phyloP scores from a whole-genome alignment of 2,329 filamentous ascomycete species.

The Lachnellula suecica region DNA sequence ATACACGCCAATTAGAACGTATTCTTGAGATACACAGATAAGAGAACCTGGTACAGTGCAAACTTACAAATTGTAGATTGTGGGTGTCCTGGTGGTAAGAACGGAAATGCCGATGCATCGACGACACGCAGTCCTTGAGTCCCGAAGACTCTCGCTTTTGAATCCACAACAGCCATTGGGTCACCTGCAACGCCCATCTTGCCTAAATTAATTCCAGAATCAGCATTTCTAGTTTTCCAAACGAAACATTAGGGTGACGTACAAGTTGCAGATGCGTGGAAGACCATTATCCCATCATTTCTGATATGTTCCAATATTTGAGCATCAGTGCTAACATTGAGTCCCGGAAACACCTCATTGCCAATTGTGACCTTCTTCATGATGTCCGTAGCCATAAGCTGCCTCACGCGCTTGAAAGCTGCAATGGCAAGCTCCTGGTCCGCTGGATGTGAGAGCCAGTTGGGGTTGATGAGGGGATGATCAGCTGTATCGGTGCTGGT shows the following conservation, averaged over 20 bases:
- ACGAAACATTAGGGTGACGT: not conserved
- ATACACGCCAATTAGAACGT: not conserved
- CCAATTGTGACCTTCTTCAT: conserved; percentile 7
- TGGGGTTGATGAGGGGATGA: conserved; percentile 40
- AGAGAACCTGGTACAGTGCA: no score
- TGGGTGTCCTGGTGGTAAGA: conserved; percentile 40
- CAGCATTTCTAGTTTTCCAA: not conserved
- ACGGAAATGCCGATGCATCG: conserved; percentile 21
- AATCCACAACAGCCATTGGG: conserved; percentile 29
- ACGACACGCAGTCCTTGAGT: conserved; percentile 17
- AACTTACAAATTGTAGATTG: conserved; percentile 30
- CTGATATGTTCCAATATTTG: conserved; percentile 16
- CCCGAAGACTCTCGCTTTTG: conserved; percentile 18
- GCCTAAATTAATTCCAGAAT: not conserved
- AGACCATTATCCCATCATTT: conserved; percentile 33
- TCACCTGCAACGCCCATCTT: conserved; percentile 52
- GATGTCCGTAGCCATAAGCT: conserved; percentile 16
- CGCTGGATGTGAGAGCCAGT: conserved; percentile 41
- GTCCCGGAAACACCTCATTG: conserved; percentile 5
- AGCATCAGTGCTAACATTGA: conserved; percentile 11
- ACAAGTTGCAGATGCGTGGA: conserved; percentile 54
- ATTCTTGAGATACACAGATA: not conserved
- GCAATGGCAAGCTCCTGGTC: conserved; percentile 45
- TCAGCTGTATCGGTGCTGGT: conserved; percentile 31
- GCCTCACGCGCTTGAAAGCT: conserved; percentile 40